A percentile compares a stretch with the other conserved stretches of the same genome.
These are phyloP conservation scores for Ceratocystis alfenasii DNA, from an alignment of 2,329 filamentous ascomycete species.

Conservation along the genomic window DNA sequence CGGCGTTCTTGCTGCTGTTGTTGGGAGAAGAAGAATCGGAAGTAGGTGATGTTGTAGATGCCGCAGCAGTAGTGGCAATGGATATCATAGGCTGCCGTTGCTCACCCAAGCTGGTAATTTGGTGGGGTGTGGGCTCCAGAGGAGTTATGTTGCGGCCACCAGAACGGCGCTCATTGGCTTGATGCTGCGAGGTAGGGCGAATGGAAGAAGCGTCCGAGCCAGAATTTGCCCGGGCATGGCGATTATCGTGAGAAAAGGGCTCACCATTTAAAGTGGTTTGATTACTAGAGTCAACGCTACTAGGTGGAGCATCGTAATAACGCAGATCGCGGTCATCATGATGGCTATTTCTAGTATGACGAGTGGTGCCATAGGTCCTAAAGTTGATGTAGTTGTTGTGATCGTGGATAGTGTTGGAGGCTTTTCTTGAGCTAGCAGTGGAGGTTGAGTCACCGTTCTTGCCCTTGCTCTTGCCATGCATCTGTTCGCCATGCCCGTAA, in stretches of 20 bases:
- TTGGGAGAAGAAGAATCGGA: not conserved
- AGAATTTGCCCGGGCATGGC: not conserved
- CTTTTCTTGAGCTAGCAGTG: not conserved
- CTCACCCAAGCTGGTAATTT: constrained; percentile 13
- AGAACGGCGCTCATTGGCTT: constrained; percentile 14
- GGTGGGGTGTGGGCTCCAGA: constrained; percentile 17
- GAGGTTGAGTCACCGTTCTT: not conserved
- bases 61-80: not conserved
- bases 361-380: not conserved
- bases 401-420: constrained; percentile 6
- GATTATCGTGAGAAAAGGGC: not conserved
- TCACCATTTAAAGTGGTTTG: not conserved
- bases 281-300: too few species aligned
- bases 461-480: not conserved
- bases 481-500: constrained; percentile 7
- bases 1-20: not conserved
- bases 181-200: not conserved
- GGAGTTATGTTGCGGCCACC: constrained; percentile 20
- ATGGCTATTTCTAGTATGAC: not conserved
- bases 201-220: not conserved
- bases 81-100: constrained; percentile 12
- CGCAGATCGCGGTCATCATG: not conserved
- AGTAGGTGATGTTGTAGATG: not conserved
- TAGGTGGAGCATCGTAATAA: not conserved
- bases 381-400: constrained; percentile 7